Percentiles rank a stretch among this genome's conserved stretches.
These are phyloP conservation scores for Mortierella antarctica DNA, from an alignment of 192 early-diverging fungal species.

Conservation along the genomic window DNA sequence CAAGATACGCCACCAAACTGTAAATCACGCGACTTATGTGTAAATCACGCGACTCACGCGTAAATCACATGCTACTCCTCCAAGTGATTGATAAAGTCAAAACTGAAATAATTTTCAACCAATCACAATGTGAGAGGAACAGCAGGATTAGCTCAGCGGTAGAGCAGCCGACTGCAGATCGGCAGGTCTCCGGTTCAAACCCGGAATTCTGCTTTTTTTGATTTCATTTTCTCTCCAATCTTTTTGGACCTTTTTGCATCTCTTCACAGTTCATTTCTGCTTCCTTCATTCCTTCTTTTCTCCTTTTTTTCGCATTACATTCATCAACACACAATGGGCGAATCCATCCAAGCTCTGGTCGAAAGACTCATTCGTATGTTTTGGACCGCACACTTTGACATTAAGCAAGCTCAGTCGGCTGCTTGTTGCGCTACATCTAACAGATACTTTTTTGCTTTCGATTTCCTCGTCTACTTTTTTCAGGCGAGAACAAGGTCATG, in stretches of 20 bases:
- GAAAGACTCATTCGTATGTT: slow-evolving; percentile 42
- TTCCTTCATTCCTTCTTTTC: neutral
- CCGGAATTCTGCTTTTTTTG: slow-evolving; percentile 66
- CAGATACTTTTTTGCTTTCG: neutral
- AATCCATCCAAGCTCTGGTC: slow-evolving; percentile 26
- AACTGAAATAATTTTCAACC: neutral
- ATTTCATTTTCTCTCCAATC: neutral
- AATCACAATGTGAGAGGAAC: neutral
- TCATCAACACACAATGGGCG: slow-evolving; percentile 17
- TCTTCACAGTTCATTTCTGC: neutral
- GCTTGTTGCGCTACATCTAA: neutral
- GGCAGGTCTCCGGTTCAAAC: slow-evolving; percentile 73
- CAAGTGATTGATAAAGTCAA: neutral
- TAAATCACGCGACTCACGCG: too few relatives aligned
- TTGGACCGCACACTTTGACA: too few relatives aligned
- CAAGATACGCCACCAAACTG: too few relatives aligned
- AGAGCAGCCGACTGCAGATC: slow-evolving; percentile 77
- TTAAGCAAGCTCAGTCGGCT: neutral
- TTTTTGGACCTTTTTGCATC: neutral
- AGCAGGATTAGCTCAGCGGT: slow-evolving; percentile 70
- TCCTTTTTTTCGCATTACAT: neutral
- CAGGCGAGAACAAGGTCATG: slow-evolving; percentile 53
- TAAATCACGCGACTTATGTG: too few relatives aligned
- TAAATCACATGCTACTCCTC: too few relatives aligned
- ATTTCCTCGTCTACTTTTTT: neutral